Percentiles rank a stretch among this genome's conserved stretches.
Conservation (phyloP, 768 basidiomycete genomes). For the Chlorophyllum brunneum region DNA sequence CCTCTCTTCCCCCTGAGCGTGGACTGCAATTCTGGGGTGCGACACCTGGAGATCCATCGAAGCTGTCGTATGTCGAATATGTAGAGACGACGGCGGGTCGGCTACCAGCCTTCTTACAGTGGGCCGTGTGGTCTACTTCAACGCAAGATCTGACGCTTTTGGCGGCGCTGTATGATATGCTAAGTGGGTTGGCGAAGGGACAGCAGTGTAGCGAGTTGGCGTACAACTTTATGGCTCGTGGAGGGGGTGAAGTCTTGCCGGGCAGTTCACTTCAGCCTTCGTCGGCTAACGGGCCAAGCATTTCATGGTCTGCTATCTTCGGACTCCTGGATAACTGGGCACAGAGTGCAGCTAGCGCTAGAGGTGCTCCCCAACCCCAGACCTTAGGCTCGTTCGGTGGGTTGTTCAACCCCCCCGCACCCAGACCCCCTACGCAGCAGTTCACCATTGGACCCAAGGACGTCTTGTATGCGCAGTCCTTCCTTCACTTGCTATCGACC, state of each 20-base stretch:
- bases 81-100: slow-evolving; percentile 51
- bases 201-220: slow-evolving; percentile 82
- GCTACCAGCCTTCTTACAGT: slow-evolving; percentile 67
- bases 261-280: slow-evolving; percentile 53
- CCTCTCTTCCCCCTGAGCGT: slow-evolving; percentile 66
- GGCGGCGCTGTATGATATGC: slow-evolving; percentile 85
- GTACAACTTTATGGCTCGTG: slow-evolving; percentile 83
- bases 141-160: slow-evolving; percentile 68
- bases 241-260: slow-evolving; percentile 65
- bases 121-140: slow-evolving; percentile 87
- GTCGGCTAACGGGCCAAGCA: slow-evolving; percentile 47
- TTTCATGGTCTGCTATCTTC: slow-evolving; percentile 81
- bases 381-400: slow-evolving; percentile 30
- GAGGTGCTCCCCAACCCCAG: slow-evolving; percentile 41
- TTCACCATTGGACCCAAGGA: slow-evolving; percentile 63
- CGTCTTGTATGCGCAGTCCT: slow-evolving; percentile 73
- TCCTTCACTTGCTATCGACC: slow-evolving; percentile 73
- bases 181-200: slow-evolving; percentile 78
- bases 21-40: slow-evolving; percentile 88
- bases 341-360: slow-evolving; percentile 43
- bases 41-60: slow-evolving; percentile 33
- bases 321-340: slow-evolving; percentile 74
- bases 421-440: slow-evolving; percentile 37
- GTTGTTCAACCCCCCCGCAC: slow-evolving; percentile 33
- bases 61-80: slow-evolving; percentile 51